These are phyloP conservation scores for Pythium diclinum DNA, from an alignment of 352 stramenopile species.

Conservation along the genomic window DNA sequence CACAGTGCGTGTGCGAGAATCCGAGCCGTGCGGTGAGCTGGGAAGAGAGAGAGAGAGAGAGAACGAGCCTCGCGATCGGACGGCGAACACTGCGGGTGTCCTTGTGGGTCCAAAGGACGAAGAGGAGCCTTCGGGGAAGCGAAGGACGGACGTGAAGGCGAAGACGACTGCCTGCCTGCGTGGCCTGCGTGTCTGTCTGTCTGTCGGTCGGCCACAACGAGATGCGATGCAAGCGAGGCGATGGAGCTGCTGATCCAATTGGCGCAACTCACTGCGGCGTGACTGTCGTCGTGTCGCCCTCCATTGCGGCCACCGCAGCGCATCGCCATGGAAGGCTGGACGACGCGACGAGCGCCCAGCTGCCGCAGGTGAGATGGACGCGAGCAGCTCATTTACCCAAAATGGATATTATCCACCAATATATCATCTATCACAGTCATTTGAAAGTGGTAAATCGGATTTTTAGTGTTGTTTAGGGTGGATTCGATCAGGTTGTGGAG, in stretches of 20 bases:
- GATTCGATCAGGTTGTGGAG: not conserved
- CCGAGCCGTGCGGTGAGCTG: no score
- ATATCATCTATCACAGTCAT: constrained; percentile 1
- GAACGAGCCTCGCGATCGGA: not conserved
- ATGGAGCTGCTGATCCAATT: constrained; percentile 1
- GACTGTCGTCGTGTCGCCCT: constrained; percentile 1
- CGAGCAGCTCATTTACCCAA: constrained; percentile 11
- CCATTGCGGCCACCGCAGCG: not conserved
- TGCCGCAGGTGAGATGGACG: constrained; percentile 13
- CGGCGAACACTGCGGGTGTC: not conserved
- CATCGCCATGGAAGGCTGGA: not conserved
- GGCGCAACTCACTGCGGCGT: not conserved
- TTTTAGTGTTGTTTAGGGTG: not conserved
- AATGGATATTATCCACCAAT: constrained; percentile 18
- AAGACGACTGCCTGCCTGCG: not conserved
- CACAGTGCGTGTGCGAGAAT: not conserved
- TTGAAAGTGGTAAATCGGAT: not conserved
- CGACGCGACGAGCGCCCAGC: constrained; percentile 7
- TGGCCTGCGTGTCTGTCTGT: not conserved
- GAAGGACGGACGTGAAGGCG: not conserved
- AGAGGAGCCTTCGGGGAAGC: not conserved
- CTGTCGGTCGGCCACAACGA: not conserved
- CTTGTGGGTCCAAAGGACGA: not conserved
- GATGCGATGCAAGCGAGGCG: not conserved
- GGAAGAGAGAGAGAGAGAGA: not conserved